phyloP scores from a whole-genome alignment of 331 rosid species.

The Pyrus hybrid region DNA sequence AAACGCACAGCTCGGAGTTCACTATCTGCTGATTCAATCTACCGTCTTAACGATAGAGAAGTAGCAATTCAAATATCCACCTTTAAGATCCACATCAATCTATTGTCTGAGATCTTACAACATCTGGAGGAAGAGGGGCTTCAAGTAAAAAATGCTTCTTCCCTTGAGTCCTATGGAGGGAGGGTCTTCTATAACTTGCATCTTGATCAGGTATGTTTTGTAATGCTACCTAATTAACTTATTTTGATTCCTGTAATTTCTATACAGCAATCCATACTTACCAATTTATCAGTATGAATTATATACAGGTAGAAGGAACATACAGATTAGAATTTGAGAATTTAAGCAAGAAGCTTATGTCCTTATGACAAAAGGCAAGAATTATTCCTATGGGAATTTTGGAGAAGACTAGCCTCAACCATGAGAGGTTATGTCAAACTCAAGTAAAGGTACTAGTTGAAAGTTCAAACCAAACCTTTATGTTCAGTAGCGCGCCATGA shows the following conservation, averaged over 20 bases:
- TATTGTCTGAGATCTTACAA: conserved; percentile 31
- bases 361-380: not conserved
- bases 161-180: conserved; percentile 37
- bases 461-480: no score
- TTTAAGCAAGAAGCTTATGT: conserved; percentile 27
- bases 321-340: conserved; percentile 22
- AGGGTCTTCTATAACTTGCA: conserved; percentile 44
- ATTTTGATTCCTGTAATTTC: no score
- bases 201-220: conserved; percentile 24
- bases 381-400: not conserved
- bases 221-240: not conserved
- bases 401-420: not conserved
- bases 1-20: conserved; percentile 4
- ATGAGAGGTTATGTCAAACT: not conserved
- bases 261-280: not conserved
- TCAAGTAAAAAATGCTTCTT: conserved; percentile 38
- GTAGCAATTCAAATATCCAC: conserved; percentile 38
- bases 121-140: conserved; percentile 37
- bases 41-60: conserved; percentile 34
- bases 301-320: conserved; percentile 32
- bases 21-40: conserved; percentile 30
- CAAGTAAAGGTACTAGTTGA: no score
- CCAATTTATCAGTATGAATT: not conserved
- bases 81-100: not conserved
- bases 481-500: no score